phyloP scores from a whole-genome alignment of 2,329 filamentous ascomycete genomes.

The Fusarium pininemorale region DNA sequence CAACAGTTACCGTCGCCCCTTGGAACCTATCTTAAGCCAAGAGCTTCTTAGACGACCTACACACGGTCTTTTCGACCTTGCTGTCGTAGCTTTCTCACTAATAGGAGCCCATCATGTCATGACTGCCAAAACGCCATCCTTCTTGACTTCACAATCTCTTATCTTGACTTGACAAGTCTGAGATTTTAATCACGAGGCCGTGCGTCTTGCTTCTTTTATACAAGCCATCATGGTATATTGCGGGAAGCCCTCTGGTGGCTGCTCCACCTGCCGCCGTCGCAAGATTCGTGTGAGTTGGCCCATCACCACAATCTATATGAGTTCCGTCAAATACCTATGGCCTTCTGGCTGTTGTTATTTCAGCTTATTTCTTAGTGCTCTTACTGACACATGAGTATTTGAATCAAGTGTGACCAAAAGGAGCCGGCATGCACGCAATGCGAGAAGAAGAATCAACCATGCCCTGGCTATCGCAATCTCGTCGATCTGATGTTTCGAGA shows the following conservation, averaged over 20 bases:
- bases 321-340: neutral
- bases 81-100: neutral
- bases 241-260: constrained; percentile 66
- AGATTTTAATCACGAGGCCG: neutral
- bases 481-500: constrained; percentile 68
- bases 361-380: neutral
- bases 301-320: neutral
- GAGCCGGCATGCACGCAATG: constrained; percentile 64
- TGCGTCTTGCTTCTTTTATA: neutral
- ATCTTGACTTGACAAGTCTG: neutral
- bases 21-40: constrained; percentile 1
- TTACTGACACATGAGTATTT: constrained; percentile 9
- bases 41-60: neutral
- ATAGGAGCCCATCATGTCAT: constrained; percentile 33
- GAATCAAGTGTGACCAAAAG: constrained; percentile 61
- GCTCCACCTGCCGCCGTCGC: constrained; percentile 63
- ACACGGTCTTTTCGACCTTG: neutral
- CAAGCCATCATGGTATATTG: constrained; percentile 63
- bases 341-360: neutral
- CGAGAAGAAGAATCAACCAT: constrained; percentile 59
- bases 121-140: constrained; percentile 22
- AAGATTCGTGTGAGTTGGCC: constrained; percentile 62
- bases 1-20: neutral
- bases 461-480: constrained; percentile 64
- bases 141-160: neutral